phyloP scores from a whole-genome alignment of 176 grass and related monocot genomes.

The Triticum timopheevii region DNA sequence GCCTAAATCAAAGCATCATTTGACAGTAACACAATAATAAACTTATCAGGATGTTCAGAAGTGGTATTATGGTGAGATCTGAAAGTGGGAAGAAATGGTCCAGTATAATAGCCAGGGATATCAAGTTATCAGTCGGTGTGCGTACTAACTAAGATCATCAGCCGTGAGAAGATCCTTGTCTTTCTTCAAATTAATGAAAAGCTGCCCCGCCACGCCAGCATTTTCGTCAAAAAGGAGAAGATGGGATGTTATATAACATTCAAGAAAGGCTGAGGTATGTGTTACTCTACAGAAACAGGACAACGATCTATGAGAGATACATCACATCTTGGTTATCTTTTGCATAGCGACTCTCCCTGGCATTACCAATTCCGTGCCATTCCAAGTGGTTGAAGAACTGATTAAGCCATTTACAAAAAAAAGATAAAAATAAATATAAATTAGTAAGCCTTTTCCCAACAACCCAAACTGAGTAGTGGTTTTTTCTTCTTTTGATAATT shows the following conservation, averaged over 20 bases:
- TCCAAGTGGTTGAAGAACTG: background rate
- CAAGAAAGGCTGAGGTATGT: background rate
- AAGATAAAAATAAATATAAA: no score
- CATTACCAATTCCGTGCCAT: background rate
- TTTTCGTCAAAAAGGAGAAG: no score
- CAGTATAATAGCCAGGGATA: background rate
- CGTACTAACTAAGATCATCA: background rate
- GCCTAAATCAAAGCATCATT: background rate
- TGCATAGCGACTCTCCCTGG: background rate
- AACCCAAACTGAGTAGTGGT: background rate
- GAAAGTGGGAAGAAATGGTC: background rate
- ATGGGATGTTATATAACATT: no score
- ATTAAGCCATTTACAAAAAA: background rate
- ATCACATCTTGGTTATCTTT: background rate
- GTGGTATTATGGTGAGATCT: background rate
- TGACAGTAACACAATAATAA: background rate
- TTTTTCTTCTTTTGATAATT: background rate
- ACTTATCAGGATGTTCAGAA: background rate
- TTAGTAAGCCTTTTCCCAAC: background rate
- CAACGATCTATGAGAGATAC: background rate
- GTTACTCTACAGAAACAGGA: constrained; percentile 5
- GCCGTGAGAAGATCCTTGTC: background rate
- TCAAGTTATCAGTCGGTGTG: background rate
- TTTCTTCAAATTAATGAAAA: no score
- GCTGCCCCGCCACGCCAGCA: no score